Percentiles rank a stretch among this genome's conserved stretches.
These are phyloP conservation scores for Mortierella sp. DNA, from an alignment of 371 early-diverging fungal genomes.

Conservation along the genomic window DNA sequence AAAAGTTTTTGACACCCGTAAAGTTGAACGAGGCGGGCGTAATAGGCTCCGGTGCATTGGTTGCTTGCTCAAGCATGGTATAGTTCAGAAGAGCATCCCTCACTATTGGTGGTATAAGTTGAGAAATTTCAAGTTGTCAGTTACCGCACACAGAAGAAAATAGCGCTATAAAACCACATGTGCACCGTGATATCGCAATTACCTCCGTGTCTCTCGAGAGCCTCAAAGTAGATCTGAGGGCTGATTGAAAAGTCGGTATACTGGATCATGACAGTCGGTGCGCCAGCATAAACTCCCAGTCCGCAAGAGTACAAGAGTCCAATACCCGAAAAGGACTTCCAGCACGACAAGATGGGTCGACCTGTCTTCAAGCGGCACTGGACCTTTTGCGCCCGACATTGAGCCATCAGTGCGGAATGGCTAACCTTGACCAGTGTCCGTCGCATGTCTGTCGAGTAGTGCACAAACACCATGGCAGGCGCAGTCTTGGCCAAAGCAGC, in stretches of 20 bases:
- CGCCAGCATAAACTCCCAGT: constrained; percentile 83
- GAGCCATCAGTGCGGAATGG: constrained; percentile 78
- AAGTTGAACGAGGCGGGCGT: constrained; percentile 41
- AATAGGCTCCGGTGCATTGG: constrained; percentile 62
- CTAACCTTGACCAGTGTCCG: constrained; percentile 71
- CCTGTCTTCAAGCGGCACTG: constrained; percentile 80
- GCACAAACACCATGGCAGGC: constrained; percentile 68
- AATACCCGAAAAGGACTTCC: constrained; percentile 77
- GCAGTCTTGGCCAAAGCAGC: constrained; percentile 60
- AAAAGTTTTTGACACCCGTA: constrained; percentile 73
- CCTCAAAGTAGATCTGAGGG: constrained; percentile 47
- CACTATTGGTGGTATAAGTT: constrained; percentile 52
- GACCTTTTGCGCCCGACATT: constrained; percentile 83
- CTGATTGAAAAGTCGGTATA: constrained; percentile 43
- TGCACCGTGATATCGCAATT: too few relatives aligned
- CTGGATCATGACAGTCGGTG: constrained; percentile 53
- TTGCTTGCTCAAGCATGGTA: constrained; percentile 84
- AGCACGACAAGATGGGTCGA: constrained; percentile 77
- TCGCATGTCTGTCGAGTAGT: constrained; percentile 66
- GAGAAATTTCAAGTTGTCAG: neutral
- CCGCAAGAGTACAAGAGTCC: constrained; percentile 81
- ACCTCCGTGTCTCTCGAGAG: constrained; percentile 37
- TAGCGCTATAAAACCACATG: too few relatives aligned
- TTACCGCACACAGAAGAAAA: too few relatives aligned
- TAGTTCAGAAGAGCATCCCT: constrained; percentile 81